phyloP scores from a whole-genome alignment of 23 red algal species.

The Gracilaria caudata region DNA sequence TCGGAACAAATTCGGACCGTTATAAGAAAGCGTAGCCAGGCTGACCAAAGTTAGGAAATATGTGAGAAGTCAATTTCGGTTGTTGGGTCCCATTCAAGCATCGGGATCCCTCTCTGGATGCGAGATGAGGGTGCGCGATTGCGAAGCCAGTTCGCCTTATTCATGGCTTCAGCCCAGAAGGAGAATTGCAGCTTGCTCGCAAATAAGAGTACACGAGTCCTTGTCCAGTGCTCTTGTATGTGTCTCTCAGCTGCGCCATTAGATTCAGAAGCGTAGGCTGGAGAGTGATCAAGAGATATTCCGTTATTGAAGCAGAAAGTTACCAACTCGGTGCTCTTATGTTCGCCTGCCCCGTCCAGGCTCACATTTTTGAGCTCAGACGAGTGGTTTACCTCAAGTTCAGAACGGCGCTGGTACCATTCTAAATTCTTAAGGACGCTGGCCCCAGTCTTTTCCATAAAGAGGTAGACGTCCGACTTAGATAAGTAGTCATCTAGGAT shows the following conservation, averaged over 20 bases:
- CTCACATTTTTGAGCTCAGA: neutral
- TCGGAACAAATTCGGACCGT: neutral
- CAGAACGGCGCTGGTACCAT: constrained; percentile 11
- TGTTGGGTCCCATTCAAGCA: neutral
- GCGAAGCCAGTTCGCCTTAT: neutral
- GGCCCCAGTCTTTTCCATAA: neutral
- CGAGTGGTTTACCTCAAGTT: neutral
- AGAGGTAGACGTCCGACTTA: constrained; percentile 18
- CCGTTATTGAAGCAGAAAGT: neutral
- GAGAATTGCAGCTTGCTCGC: neutral
- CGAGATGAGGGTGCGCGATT: neutral
- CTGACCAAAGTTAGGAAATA: constrained; percentile 29
- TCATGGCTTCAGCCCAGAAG: constrained; percentile 3
- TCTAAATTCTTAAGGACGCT: neutral
- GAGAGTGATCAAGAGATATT: constrained; percentile 7
- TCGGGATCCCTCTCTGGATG: constrained; percentile 4
- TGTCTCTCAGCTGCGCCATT: neutral
- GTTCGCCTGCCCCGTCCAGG: neutral
- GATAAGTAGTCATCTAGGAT: neutral
- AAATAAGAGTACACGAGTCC: constrained; percentile 1
- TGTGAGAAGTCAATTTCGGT: constrained; percentile 23
- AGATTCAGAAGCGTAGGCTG: neutral
- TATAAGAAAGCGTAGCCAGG: constrained; percentile 20
- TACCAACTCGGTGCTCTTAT: neutral
- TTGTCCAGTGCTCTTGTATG: constrained; percentile 1